phyloP scores from a whole-genome alignment of 768 basidiomycete species.

The Podaxis sp. region DNA sequence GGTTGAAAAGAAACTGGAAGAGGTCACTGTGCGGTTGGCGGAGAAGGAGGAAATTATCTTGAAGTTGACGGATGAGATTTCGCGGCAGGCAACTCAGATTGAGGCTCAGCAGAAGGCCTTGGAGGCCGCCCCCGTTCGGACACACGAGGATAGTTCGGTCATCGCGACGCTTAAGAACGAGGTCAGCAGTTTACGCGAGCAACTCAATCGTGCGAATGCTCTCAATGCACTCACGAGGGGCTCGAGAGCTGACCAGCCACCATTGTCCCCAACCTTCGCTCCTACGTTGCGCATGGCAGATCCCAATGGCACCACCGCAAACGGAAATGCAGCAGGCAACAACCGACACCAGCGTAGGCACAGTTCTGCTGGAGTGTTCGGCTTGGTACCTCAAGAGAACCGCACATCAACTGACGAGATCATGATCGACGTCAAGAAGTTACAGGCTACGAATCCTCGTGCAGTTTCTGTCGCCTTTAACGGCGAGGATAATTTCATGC shows the following conservation, averaged over 20 bases:
- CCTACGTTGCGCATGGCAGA: slow-evolving; percentile 66
- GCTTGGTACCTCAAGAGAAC: slow-evolving; percentile 55
- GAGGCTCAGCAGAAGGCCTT: slow-evolving; percentile 74
- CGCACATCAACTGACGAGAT: slow-evolving; percentile 79
- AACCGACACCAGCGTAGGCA: slow-evolving; percentile 77
- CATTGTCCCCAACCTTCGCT: slow-evolving; percentile 83
- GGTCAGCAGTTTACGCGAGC: slow-evolving; percentile 89
- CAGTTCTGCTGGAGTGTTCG: slow-evolving; percentile 81
- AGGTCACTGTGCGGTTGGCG: slow-evolving; percentile 64
- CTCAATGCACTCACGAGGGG: slow-evolving; percentile 83
- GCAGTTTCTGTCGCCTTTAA: slow-evolving; percentile 89
- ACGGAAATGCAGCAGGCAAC: slow-evolving; percentile 31
- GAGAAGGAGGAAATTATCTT: slow-evolving; percentile 88
- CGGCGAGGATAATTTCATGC: slow-evolving; percentile 72
- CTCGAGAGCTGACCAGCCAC: slow-evolving; percentile 66
- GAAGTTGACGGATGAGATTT: slow-evolving; percentile 76
- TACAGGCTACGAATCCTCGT: slow-evolving; percentile 70
- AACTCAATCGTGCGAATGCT: slow-evolving; percentile 94
- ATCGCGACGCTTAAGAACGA: slow-evolving; percentile 90
- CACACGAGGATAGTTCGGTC: slow-evolving; percentile 81
- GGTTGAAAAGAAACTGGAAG: slow-evolving; percentile 79
- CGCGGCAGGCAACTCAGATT: slow-evolving; percentile 69
- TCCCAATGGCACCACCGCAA: slow-evolving; percentile 40
- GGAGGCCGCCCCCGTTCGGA: slow-evolving; percentile 62
- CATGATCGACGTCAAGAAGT: slow-evolving; percentile 72